Evolutionary conservation across 768 basidiomycete genomes (phyloP).

Genomic region (Suillus discolor): DNA sequence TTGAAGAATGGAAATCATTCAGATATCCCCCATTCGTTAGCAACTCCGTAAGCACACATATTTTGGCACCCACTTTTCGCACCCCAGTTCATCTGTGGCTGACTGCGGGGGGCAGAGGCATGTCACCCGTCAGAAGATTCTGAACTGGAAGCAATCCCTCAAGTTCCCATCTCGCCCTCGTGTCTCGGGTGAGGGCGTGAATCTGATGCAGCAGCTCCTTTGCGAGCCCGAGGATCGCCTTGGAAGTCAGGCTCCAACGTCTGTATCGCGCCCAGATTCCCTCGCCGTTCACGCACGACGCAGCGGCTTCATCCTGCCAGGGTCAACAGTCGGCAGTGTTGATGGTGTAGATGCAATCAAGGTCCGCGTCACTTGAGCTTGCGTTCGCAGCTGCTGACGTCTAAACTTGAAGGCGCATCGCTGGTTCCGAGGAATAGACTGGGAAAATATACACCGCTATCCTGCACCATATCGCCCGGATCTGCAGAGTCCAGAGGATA

Average conservation of each 20-base stretch:
- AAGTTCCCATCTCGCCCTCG: constrained; percentile 84
- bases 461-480: constrained; percentile 90
- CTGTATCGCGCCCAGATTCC: constrained; percentile 75
- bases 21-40: constrained; percentile 97
- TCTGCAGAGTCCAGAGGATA: constrained; percentile 80
- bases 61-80: constrained; percentile 28
- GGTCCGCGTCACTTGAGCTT: constrained; percentile 42
- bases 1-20: constrained; percentile 7
- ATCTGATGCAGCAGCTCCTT: constrained; percentile 85
- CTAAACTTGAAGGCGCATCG: constrained; percentile 63
- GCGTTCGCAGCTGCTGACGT: constrained; percentile 21
- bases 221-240: constrained; percentile 97
- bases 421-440: constrained; percentile 93
- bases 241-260: constrained; percentile 70
- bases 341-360: constrained; percentile 94
- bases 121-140: constrained; percentile 94
- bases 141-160: constrained; percentile 91
- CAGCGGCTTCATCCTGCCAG: constrained; percentile 64
- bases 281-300: constrained; percentile 73
- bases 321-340: constrained; percentile 49
- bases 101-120: constrained; percentile 60
- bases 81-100: constrained; percentile 8
- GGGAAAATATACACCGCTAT: constrained; percentile 81
- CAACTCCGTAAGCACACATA: constrained; percentile 67
- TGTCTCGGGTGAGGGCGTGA: constrained; percentile 85